These are phyloP conservation scores for Nothomitra cinnamomea DNA, from an alignment of 2,329 filamentous ascomycete genomes.

Conservation along the genomic window DNA sequence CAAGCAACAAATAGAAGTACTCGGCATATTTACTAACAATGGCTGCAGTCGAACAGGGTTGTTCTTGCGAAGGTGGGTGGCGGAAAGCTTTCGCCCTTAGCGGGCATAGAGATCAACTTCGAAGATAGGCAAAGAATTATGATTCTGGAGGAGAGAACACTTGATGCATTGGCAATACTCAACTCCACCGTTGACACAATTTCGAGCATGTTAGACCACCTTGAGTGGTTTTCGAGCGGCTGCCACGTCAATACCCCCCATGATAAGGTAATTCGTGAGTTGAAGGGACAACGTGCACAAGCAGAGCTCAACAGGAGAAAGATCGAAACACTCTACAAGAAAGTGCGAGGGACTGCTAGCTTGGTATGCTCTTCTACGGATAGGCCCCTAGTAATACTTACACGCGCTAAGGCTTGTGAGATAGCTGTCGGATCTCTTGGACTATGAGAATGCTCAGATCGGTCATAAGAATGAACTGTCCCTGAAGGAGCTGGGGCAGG, in stretches of 20 bases:
- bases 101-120: background rate
- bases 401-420: background rate
- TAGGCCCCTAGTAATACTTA: no score
- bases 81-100: background rate
- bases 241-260: background rate
- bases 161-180: background rate
- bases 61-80: background rate
- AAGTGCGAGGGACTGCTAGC: background rate
- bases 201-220: background rate
- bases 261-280: background rate
- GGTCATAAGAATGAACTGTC: constrained; percentile 8
- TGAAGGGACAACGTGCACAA: no score
- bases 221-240: background rate
- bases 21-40: background rate
- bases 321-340: no score
- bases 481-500: constrained; percentile 9
- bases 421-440: background rate
- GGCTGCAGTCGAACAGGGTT: background rate
- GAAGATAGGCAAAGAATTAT: background rate
- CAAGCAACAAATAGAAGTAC: no score
- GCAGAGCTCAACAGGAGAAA: no score
- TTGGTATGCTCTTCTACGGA: background rate
- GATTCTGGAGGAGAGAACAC: background rate
- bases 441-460: background rate
- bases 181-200: background rate